Evolutionary conservation across 2,329 filamentous ascomycete species (phyloP), one percentile per base, ranked within the genome.

Genomic region (Emergomyces orientalis): DNA sequence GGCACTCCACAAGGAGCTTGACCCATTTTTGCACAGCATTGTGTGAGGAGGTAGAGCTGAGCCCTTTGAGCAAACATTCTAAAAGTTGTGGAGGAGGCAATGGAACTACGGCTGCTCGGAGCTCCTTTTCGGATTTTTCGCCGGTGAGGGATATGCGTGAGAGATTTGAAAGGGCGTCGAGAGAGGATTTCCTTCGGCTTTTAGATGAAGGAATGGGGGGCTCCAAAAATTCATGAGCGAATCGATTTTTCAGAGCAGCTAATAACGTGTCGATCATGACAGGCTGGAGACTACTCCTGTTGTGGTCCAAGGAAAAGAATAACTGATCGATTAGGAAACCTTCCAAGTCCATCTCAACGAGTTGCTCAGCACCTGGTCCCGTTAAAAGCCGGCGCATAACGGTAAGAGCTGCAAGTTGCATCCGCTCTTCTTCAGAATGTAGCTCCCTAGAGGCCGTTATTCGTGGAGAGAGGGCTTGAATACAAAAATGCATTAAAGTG

Each of bases 1-100:
- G 78, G 54, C 91, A 90, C 71, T 93, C 89, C 4, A 86, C 84
- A 8, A 99, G 80, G 68, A 99, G 92, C 37, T 84, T 82, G 11
- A 97, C 86, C 95, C 95, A 99, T 72, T 90, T 92, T 69, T 97
- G 92, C 43, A 99, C 79, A 6, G 95, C 87, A 9, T 86, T 81
- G 5, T 90, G 86, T 67, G 90, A 92, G 61, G 81, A 86, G 2
- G 82, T 73, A 3, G 91, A 89, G 62, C 88, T 86, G 59, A 99
- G 87, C 0, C 91, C 94, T 55, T 86, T 85, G 65, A 91, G 87
- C 14, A 99, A 81, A 71, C 90, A 96, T 65, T 89, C 82, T n/a
- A 99, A 76, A 43, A 87, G 79, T 19, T 89, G 86, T 25, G 90
- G 89, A 3, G 87, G 83, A 19, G 77, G 76, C 32, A 73, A 75